A percentile compares a stretch with the other conserved stretches of the same genome.
Evolutionary conservation across 1,284 basidiomycete species (phyloP).

Genomic region (Ustilago trichophora): DNA sequence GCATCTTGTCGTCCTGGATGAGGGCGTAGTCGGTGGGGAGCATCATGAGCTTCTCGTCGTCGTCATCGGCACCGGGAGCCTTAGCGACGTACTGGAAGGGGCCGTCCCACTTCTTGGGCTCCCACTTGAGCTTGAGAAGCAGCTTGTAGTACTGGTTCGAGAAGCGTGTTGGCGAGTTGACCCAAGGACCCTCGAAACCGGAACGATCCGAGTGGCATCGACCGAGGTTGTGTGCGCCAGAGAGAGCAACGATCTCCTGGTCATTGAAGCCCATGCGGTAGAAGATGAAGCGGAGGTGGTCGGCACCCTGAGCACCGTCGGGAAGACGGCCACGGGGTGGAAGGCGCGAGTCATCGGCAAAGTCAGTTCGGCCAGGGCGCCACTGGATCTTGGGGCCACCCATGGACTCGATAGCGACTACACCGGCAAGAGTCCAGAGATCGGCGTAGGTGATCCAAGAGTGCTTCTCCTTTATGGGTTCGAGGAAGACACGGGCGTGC

Average conservation of each 20-base stretch:
- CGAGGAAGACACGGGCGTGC: slow-evolving; percentile 70
- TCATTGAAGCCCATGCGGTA: slow-evolving; percentile 71
- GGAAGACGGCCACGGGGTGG: slow-evolving; percentile 69
- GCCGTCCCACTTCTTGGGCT: slow-evolving; percentile 70
- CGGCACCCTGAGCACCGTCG: slow-evolving; percentile 69
- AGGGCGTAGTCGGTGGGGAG: slow-evolving; percentile 68
- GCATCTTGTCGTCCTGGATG: slow-evolving; percentile 62
- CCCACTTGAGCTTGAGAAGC: slow-evolving; percentile 69
- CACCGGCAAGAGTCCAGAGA: slow-evolving; percentile 68
- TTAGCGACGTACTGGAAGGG: slow-evolving; percentile 64
- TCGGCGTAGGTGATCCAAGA: slow-evolving; percentile 71
- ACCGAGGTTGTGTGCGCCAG: slow-evolving; percentile 71
- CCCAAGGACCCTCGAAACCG: slow-evolving; percentile 66
- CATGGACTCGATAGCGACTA: slow-evolving; percentile 70
- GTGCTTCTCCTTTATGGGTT: slow-evolving; percentile 70
- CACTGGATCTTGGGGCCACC: slow-evolving; percentile 69
- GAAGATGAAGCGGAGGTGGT: slow-evolving; percentile 70
- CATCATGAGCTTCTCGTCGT: slow-evolving; percentile 71
- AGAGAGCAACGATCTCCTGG: slow-evolving; percentile 72
- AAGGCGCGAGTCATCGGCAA: slow-evolving; percentile 65
- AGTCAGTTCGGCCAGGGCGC: slow-evolving; percentile 70
- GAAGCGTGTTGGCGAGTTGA: slow-evolving; percentile 62
- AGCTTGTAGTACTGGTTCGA: slow-evolving; percentile 66
- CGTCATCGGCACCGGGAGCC: slow-evolving; percentile 63
- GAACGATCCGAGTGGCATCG: slow-evolving; percentile 62